A percentile compares a stretch with the other conserved stretches of the same genome.
phyloP scores from a whole-genome alignment of 352 stramenopile species.

The Globisporangium lucens region DNA sequence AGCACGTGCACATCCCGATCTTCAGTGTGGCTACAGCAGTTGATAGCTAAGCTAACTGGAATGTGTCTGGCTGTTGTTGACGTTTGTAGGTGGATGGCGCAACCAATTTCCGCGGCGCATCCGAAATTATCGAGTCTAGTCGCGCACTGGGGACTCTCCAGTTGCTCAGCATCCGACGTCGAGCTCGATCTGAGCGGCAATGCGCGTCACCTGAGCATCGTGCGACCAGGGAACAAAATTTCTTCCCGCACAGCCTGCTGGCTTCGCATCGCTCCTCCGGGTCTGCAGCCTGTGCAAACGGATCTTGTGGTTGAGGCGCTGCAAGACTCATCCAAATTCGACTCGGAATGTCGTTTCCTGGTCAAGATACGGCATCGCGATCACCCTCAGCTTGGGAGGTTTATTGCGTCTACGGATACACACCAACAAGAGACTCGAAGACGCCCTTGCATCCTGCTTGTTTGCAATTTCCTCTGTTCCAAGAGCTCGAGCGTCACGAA shows the following conservation, averaged over 20 bases:
- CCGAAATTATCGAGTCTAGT: not conserved
- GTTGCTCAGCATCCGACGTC: slow-evolving; percentile 2
- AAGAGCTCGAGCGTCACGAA: slow-evolving; percentile 25
- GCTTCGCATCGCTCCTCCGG: slow-evolving; percentile 8
- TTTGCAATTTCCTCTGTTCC: slow-evolving; percentile 32
- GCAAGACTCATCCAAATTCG: slow-evolving; percentile 3
- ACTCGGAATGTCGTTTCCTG: slow-evolving; percentile 12
- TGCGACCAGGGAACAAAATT: not conserved
- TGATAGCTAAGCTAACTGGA: not conserved
- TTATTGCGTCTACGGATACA: not conserved
- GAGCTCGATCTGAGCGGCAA: slow-evolving; percentile 23
- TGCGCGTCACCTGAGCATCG: slow-evolving; percentile 6
- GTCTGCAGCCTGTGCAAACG: not conserved
- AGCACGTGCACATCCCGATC: not conserved
- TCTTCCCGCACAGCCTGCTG: not conserved
- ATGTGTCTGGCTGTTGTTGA: not conserved
- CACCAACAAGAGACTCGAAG: not conserved
- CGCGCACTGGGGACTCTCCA: slow-evolving; percentile 18
- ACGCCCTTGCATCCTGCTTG: slow-evolving; percentile 20
- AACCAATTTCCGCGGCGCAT: slow-evolving; percentile 4
- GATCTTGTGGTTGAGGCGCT: slow-evolving; percentile 14
- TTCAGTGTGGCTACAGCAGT: too few relatives aligned
- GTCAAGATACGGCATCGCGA: slow-evolving; percentile 12
- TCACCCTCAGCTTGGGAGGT: not conserved
- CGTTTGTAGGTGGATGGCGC: not conserved